Evolutionary conservation across 192 early-diverging fungal genomes (phyloP), one percentile per base, ranked within the genome.

Genomic region (Umbelopsis ramanniana): DNA sequence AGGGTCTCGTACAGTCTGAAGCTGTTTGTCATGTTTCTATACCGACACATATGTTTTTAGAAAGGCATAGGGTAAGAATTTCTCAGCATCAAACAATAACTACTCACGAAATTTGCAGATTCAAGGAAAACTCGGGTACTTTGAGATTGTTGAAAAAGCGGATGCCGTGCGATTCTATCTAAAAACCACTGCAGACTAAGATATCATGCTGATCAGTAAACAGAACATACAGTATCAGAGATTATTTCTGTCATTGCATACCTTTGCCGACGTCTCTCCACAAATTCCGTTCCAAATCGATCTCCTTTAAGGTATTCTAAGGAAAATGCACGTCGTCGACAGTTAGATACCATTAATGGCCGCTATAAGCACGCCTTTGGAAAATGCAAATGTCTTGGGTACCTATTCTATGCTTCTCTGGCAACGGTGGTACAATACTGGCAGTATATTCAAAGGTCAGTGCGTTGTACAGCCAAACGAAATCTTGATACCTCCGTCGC

Each of bases 221-320:
- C 43, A 29, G 26, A 4, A 26, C 9, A 15, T 47, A 37, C 11
- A 2, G 53, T 6, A 19, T 35, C 14, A 15, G 4, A 67, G 22
- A 0, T 38, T 43, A 14, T 21, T 23, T 17, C 17, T 22, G 46
- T 21, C 22, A 4, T 1, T 48, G 21, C 66, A 52, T 76, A 82
- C 82, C 85, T 85, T 57, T 82, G 69, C 48, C 89, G 81, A 35
- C 96, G 84, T 81, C 90, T 91, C 69, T 92, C 89, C 19, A 97
- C 89, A 89, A 99, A 99, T 45, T 98, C 96, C 8, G 86, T 78
- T 73, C 90, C 90, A 81, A 99, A 99, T 40, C 97, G 85, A 79
- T 98, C 95, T 7, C 97, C 97, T 23, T 94, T 97, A 21, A 99
- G 82, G 73, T 97, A 99, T 79, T 96, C 95, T 93, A 43, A 43